Conservation (phyloP, 2,329 filamentous ascomycete species). For the Alternaria alternata region DNA sequence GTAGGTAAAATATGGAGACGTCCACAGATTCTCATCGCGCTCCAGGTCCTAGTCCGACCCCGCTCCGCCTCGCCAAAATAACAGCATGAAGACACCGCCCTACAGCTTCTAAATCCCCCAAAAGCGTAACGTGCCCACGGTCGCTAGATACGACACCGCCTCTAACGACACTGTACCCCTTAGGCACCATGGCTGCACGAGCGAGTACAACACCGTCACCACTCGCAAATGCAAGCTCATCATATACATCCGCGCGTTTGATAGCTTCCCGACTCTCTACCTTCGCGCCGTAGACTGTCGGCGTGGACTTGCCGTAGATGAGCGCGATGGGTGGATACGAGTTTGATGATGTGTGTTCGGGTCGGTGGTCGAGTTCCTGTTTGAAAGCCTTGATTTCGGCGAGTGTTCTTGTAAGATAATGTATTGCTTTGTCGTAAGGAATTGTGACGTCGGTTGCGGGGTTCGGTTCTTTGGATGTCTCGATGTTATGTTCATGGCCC, state of each 20-base stretch:
- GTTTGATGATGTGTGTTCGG: conserved; percentile 69
- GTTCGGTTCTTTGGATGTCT: conserved; percentile 31
- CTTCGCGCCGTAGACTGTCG: conserved; percentile 83
- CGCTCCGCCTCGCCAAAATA: conserved; percentile 71
- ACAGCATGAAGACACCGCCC: conserved; percentile 77
- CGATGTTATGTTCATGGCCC: conserved; percentile 42
- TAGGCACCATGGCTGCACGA: conserved; percentile 82
- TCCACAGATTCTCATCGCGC: conserved; percentile 52
- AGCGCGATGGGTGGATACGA: conserved; percentile 81
- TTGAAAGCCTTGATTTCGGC: conserved; percentile 78
- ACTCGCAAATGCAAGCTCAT: conserved; percentile 83
- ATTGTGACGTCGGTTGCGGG: conserved; percentile 59
- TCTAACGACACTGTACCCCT: conserved; percentile 76
- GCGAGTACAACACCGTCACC: conserved; percentile 92
- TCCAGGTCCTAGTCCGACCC: conserved; percentile 70
- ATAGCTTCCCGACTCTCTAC: conserved; percentile 79
- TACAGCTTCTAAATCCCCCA: conserved; percentile 85
- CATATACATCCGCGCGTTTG: conserved; percentile 78
- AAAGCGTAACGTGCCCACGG: conserved; percentile 83
- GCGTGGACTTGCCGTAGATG: conserved; percentile 85
- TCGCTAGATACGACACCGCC: conserved; percentile 81
- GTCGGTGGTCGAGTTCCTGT: conserved; percentile 70
- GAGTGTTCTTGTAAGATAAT: conserved; percentile 80
- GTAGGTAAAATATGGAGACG: conserved; percentile 44
- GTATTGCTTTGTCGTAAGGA: conserved; percentile 62